Conservation (phyloP, 192 early-diverging fungal genomes). For the Backusella parvicylindrica region DNA sequence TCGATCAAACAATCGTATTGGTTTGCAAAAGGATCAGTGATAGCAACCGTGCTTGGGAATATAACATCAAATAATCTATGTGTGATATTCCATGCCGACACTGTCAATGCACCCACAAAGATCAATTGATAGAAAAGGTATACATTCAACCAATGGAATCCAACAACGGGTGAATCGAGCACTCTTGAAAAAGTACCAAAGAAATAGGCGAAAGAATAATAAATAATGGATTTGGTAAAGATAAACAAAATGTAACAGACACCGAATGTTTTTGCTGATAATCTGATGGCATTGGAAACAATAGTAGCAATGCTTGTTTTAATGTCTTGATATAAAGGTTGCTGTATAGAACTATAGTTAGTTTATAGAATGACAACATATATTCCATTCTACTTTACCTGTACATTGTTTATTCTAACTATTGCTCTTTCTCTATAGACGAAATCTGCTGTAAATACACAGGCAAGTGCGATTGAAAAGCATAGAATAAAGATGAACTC, state of each 20-base stretch:
- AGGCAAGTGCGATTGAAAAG: constrained; percentile 9
- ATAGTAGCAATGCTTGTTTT: not conserved
- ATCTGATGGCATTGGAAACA: not conserved
- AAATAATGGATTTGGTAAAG: constrained; percentile 6
- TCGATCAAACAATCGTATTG: constrained; percentile 8
- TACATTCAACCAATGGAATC: constrained; percentile 33
- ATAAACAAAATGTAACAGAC: constrained; percentile 2
- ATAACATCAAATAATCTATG: constrained; percentile 22
- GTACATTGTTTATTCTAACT: not conserved
- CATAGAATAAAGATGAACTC: constrained; percentile 20
- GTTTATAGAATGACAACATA: too few relatives aligned
- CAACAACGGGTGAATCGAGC: constrained; percentile 24
- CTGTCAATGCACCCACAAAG: constrained; percentile 9
- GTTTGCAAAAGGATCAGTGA: not conserved
- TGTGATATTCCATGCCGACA: constrained; percentile 13
- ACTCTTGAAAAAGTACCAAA: constrained; percentile 9
- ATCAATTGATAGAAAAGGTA: constrained; percentile 18
- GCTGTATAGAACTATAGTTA: too few relatives aligned
- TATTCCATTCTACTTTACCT: constrained; percentile 11
- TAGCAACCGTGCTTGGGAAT: not conserved
- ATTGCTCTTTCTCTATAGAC: not conserved
- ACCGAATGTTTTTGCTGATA: not conserved
- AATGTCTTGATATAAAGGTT: not conserved
- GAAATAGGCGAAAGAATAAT: not conserved
- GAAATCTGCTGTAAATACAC: not conserved